A percentile compares a stretch with the other conserved stretches of the same genome.
These are phyloP conservation scores for Chrysosporium keratinophilum DNA, from an alignment of 2,329 filamentous ascomycete genomes.

Conservation along the genomic window DNA sequence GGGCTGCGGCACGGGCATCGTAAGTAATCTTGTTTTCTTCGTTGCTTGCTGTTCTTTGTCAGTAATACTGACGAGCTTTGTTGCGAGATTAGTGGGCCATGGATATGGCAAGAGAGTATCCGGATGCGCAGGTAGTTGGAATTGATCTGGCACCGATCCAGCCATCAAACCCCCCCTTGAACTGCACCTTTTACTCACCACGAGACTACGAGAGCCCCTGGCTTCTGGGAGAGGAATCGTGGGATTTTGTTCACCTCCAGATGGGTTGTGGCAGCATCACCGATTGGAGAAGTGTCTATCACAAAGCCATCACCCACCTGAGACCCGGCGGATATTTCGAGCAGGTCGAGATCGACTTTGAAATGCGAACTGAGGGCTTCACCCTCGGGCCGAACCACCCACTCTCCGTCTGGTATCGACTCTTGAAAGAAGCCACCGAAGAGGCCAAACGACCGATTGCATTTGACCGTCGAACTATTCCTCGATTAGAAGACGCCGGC, in stretches of 20 bases:
- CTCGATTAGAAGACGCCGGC: conserved; percentile 56
- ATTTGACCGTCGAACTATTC: conserved; percentile 49
- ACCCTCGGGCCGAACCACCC: conserved; percentile 34
- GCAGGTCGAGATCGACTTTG: conserved; percentile 80
- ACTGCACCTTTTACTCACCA: conserved; percentile 55
- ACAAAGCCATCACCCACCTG: conserved; percentile 61
- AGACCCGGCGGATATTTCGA: conserved; percentile 71
- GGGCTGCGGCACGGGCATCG: conserved; percentile 75
- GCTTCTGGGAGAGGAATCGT: conserved; percentile 56
- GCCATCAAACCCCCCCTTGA: conserved; percentile 58
- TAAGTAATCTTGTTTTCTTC: conserved; percentile 1
- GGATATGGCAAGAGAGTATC: conserved; percentile 63
- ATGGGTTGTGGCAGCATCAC: conserved; percentile 68
- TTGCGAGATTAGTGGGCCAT: conserved; percentile 56
- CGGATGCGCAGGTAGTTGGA: conserved; percentile 49
- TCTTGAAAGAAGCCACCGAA: conserved; percentile 58
- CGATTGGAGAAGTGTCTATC: conserved; percentile 66
- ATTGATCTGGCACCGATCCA: conserved; percentile 54
- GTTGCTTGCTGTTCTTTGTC: background rate
- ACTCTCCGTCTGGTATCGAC: conserved; percentile 58
- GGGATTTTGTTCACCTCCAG: conserved; percentile 74
- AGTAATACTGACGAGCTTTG: background rate
- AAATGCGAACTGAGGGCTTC: conserved; percentile 53
- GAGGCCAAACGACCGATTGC: conserved; percentile 54
- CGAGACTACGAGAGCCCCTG: conserved; percentile 72